Evolutionary conservation across 176 grass and related monocot species (phyloP), one percentile per base, ranked within the genome.

Genomic region (Oryza glumipatula): DNA sequence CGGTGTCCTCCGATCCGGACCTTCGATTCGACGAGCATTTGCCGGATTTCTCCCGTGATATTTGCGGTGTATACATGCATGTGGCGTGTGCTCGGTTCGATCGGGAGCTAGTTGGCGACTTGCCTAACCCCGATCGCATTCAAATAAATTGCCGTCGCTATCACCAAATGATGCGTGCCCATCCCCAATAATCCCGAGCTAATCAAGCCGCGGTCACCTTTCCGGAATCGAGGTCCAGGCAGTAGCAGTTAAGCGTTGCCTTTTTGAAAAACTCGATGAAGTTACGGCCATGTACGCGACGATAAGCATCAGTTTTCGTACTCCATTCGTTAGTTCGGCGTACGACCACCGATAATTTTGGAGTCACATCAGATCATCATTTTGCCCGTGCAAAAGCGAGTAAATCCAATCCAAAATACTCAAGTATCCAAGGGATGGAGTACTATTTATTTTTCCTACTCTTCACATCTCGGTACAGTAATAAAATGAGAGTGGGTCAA

Each of bases 141-240:
- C 66, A 15, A 16, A 69, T 80, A 80, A 80, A 81, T 84, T 64
- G 82, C n/a, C 8, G 71, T 85, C 77, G 6, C 71, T 77, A 39
- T 89, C 77, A 7, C 72, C 58, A 22, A 63, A 63, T 63, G 58
- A 63, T 63, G 58, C 82, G 23, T 19, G 80, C 68, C 22, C n/a
- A 79, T 83, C 23, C 46, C 24, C 44, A 24, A 41, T 82, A 63
- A 63, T 63, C 8, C 70, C 28, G 15, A 14, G 16, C 67, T 70
- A 21, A n/a, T 67, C 11, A 39, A 36, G 67, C 72, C 4, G 4
- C 33, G 19, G 19, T 10, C 49, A 32, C 71, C 82, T 45, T 85
- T 85, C 83, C 51, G 4, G 13, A 35, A 19, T 15, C 30, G 71
- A 41, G 7, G 52, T 30, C 48, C 23, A 45, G 80, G 58, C 21